A percentile compares a stretch with the other conserved stretches of the same genome.
Evolutionary conservation across 768 basidiomycete genomes (phyloP).

Genomic region (Boletus barrowsii): DNA sequence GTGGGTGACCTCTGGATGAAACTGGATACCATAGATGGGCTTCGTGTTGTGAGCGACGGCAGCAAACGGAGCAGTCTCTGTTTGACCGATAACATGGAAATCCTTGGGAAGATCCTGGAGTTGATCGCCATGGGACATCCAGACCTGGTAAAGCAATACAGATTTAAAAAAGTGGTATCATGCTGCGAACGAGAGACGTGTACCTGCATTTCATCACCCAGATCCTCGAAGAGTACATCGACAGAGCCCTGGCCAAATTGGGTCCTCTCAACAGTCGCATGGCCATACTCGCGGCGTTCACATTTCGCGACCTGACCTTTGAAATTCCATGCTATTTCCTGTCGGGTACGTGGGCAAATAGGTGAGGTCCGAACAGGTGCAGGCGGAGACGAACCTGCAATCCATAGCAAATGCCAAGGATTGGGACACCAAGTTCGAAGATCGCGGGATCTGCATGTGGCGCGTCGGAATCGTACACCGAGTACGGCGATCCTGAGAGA

Average conservation of each 20-base stretch:
- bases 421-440: constrained; percentile 83
- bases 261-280: constrained; percentile 74
- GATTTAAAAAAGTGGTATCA: background rate
- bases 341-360: background rate
- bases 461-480: constrained; percentile 89
- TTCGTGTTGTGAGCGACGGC: constrained; percentile 90
- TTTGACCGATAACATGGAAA: constrained; percentile 87
- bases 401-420: constrained; percentile 97
- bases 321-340: constrained; percentile 93
- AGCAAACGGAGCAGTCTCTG: constrained; percentile 84
- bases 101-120: constrained; percentile 74
- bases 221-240: constrained; percentile 79
- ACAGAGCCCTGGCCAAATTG: constrained; percentile 55
- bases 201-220: constrained; percentile 90
- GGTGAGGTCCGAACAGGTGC: background rate
- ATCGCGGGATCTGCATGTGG: constrained; percentile 93
- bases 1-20: constrained; percentile 98
- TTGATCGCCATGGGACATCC: constrained; percentile 99
- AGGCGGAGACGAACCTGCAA: constrained; percentile 61
- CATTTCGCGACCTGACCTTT: constrained; percentile 83
- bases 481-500: constrained; percentile 96
- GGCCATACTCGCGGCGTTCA: constrained; percentile 94
- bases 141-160: constrained; percentile 61
- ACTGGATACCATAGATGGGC: constrained; percentile 94
- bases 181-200: constrained; percentile 9